phyloP scores from a whole-genome alignment of 768 basidiomycete species.

The Phanerochaete carnosa region DNA sequence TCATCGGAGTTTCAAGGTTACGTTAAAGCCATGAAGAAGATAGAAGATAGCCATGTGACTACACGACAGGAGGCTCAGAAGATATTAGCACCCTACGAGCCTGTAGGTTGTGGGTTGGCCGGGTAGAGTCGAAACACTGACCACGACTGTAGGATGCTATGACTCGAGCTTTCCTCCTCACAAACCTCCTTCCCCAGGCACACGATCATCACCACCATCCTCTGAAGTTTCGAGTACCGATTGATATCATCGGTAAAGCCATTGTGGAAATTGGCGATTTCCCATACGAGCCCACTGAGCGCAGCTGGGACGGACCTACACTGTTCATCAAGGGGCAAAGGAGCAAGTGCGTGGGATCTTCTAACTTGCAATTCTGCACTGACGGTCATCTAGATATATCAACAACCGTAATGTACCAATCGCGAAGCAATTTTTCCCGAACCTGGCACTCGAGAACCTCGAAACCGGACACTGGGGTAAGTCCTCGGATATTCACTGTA shows the following conservation, averaged over 20 bases:
- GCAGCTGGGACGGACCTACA: slow-evolving; percentile 53
- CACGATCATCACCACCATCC: slow-evolving; percentile 28
- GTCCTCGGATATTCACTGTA: slow-evolving; percentile 16
- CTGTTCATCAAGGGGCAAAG: slow-evolving; percentile 77
- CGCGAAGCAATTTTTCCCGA: slow-evolving; percentile 71
- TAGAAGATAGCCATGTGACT: slow-evolving; percentile 55
- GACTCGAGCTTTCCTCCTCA: slow-evolving; percentile 81
- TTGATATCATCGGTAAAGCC: slow-evolving; percentile 57
- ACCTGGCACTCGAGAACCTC: slow-evolving; percentile 55
- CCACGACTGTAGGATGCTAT: slow-evolving; percentile 53
- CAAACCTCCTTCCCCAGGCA: slow-evolving; percentile 58
- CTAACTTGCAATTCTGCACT: background rate
- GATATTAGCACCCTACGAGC: slow-evolving; percentile 58
- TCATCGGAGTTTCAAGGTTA: slow-evolving; percentile 68
- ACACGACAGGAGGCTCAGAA: slow-evolving; percentile 69
- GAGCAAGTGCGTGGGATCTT: slow-evolving; percentile 52
- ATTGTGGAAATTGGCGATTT: slow-evolving; percentile 76
- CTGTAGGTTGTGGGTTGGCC: slow-evolving; percentile 36
- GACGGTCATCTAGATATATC: slow-evolving; percentile 52
- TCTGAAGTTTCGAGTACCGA: slow-evolving; percentile 71
- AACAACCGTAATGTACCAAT: slow-evolving; percentile 65
- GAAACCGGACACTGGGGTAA: slow-evolving; percentile 88
- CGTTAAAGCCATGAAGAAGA: slow-evolving; percentile 67
- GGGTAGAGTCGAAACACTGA: background rate
- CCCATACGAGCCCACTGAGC: slow-evolving; percentile 60